Base-by-base conservation (phyloP, 805 yeast species). In the Jamesozyma piceae region DNA sequence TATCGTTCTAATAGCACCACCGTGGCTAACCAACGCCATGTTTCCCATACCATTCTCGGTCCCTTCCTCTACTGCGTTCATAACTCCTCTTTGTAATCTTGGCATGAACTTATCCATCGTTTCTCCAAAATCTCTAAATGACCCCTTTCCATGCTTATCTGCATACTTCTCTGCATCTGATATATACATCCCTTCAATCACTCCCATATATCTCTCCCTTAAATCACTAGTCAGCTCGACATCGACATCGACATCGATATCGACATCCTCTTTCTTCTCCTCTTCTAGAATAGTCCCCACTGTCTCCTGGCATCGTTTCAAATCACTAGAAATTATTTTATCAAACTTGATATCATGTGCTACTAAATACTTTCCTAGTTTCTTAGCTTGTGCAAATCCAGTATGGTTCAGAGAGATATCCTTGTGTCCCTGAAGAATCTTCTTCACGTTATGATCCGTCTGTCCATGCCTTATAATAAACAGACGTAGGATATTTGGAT, bases 401-500 rank as follows among this genome's bases (percentile, higher is more conserved):
- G 66, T 68, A 0, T 63, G 72, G 54, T 85, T 85, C 42, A 87
- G 55, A 17, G 75, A 72, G 4, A 78, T 75, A 55, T 86, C 81
- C 36, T 53, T 53, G 55, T 86, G 95, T 1, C 95, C 95, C 61
- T 86, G 95, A 31, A 86, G 61, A 38, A 82, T 80, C 61, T 77
- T 80, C 41, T 72, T 57, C 31, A 71, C 69, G 56, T 86, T 86
- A 60, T 80, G 79, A 43, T 78, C 78, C 0, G 95, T 86, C 58
- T 82, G 92, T 1, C 95, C 95, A 53, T 86, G 95, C 53, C 95
- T 74, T 4, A 86, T 75, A 4, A 85, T 59, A 49, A 81, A 80
- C 2, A 83, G 52, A 21, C 83, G 65, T 2, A 75, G 57, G 8
- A 61, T 50, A 4, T 58, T 48, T 3, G 60, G 52, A 48, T 71